A percentile compares a stretch with the other conserved stretches of the same genome.
Conservation (phyloP, 768 basidiomycete species). For the Suillus discolor region DNA sequence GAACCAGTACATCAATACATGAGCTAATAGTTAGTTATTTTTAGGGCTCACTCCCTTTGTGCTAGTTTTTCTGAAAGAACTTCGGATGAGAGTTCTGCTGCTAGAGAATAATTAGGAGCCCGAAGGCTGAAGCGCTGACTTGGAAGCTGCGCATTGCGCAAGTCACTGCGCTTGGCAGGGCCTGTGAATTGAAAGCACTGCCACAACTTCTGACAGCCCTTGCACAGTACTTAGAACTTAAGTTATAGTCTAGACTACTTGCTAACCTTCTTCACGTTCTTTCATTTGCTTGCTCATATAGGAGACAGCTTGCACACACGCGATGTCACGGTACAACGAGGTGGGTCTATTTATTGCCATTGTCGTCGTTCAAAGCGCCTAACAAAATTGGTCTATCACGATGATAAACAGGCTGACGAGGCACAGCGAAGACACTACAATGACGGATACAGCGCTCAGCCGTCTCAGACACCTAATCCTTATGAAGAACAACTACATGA, state of each 20-base stretch:
- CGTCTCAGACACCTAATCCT: slow-evolving; percentile 38
- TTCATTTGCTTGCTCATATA: neutral
- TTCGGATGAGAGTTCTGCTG: neutral
- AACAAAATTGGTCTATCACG: slow-evolving; percentile 1
- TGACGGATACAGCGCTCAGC: slow-evolving; percentile 63
- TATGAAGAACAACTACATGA: slow-evolving; percentile 43
- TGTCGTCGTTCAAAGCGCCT: neutral
- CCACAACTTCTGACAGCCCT: neutral
- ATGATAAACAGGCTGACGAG: slow-evolving; percentile 55
- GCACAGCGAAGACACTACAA: slow-evolving; percentile 65
- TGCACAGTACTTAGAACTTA: neutral
- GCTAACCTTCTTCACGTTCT: neutral
- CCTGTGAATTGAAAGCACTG: neutral
- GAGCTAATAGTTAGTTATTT: neutral
- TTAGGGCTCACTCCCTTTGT: neutral
- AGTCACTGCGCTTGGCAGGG: neutral
- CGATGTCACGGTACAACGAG: slow-evolving; percentile 46
- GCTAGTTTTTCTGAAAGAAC: neutral
- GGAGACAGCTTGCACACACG: neutral
- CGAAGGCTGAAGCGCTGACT: neutral
- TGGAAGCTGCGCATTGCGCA: neutral
- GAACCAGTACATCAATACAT: neutral
- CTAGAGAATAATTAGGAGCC: neutral
- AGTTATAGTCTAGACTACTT: neutral
- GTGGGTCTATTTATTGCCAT: slow-evolving; percentile 30